These are phyloP conservation scores for Boletus rubescentipes DNA, from an alignment of 768 basidiomycete species.

Conservation along the genomic window DNA sequence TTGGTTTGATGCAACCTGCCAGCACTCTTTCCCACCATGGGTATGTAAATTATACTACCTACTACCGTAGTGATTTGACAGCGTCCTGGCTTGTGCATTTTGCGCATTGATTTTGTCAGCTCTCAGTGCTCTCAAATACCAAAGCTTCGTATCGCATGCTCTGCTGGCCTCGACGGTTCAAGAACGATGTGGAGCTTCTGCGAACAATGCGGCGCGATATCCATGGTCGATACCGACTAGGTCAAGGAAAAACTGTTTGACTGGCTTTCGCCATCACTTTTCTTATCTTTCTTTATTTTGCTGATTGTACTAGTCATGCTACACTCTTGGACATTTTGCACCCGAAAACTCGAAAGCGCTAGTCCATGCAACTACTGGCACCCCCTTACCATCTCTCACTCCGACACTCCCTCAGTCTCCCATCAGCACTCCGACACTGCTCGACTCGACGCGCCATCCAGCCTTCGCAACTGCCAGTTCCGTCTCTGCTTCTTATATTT, in stretches of 20 bases:
- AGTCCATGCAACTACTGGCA: constrained; percentile 24
- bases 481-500: constrained; percentile 17
- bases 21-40: constrained; percentile 66
- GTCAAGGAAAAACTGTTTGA: neutral
- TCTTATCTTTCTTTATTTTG: constrained; percentile 33
- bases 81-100: constrained; percentile 10
- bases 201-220: constrained; percentile 86
- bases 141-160: constrained; percentile 78
- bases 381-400: neutral
- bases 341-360: constrained; percentile 27
- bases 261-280: constrained; percentile 15
- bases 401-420: constrained; percentile 13
- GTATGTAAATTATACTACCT: constrained; percentile 42
- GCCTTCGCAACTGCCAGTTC: constrained; percentile 18
- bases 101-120: constrained; percentile 34
- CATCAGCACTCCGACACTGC: constrained; percentile 15
- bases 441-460: constrained; percentile 25
- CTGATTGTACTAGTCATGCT: constrained; percentile 30
- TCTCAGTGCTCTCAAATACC: constrained; percentile 77
- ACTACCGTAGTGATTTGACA: constrained; percentile 13
- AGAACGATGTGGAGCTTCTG: constrained; percentile 85
- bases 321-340: constrained; percentile 20
- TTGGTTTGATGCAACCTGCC: constrained; percentile 70
- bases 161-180: constrained; percentile 64
- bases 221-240: constrained; percentile 79